Conservation (phyloP, 305 asterid species). For the Ilex paraguariensis region DNA sequence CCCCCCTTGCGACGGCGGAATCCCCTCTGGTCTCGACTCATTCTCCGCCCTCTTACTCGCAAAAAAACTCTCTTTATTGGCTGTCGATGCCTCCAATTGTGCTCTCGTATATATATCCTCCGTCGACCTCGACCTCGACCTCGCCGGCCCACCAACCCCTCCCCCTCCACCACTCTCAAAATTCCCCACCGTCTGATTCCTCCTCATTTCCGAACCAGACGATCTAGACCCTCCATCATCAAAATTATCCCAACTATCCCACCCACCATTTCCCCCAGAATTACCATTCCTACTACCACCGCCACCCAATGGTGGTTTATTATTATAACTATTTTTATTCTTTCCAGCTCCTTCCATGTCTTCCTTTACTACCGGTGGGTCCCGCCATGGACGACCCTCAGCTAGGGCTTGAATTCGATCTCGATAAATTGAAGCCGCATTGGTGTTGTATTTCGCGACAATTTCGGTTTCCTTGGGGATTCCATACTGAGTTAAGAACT, state of each 20-base stretch:
- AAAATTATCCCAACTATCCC: slow-evolving; percentile 1
- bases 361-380: slow-evolving; percentile 73
- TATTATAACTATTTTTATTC: slow-evolving; percentile 6
- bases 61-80: neutral
- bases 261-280: neutral
- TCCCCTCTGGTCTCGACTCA: neutral
- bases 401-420: slow-evolving; percentile 78
- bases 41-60: neutral
- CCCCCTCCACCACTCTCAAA: neutral
- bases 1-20: slow-evolving; percentile 3
- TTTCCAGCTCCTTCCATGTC: slow-evolving; percentile 19
- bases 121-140: slow-evolving; percentile 1
- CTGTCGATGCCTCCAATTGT: slow-evolving; percentile 1
- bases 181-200: neutral
- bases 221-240: neutral
- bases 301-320: slow-evolving; percentile 58
- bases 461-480: slow-evolving; percentile 74
- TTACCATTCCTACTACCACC: slow-evolving; percentile 15
- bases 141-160: neutral
- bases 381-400: slow-evolving; percentile 84
- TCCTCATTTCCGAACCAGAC: neutral
- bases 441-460: slow-evolving; percentile 69
- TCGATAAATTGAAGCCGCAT: slow-evolving; percentile 72
- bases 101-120: neutral
- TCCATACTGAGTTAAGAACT: slow-evolving; percentile 58